phyloP scores from a whole-genome alignment of 2,329 filamentous ascomycete species.

The Amesomyces nigricolor region DNA sequence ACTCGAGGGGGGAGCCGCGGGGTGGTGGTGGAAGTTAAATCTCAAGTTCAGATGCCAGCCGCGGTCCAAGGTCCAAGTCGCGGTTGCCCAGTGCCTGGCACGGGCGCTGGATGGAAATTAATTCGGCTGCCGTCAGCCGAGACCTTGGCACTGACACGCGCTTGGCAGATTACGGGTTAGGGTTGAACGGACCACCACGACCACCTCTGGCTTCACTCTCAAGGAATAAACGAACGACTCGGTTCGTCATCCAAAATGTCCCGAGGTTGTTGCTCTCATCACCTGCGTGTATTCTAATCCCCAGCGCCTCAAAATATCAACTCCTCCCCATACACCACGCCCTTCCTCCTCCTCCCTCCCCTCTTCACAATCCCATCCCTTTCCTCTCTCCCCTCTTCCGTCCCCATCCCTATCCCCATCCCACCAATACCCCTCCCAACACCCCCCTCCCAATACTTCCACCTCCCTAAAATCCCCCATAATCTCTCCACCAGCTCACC shows the following conservation, averaged over 20 bases:
- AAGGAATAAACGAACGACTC: too few relatives aligned
- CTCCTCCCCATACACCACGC: not conserved
- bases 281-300: too few relatives aligned
- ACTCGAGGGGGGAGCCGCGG: too few relatives aligned
- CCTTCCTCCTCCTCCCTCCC: not conserved
- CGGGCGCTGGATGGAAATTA: not conserved
- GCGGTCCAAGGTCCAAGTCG: too few relatives aligned
- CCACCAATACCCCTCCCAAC: not conserved
- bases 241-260: too few relatives aligned
- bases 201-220: not conserved
- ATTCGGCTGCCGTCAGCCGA: slow-evolving; percentile 22
- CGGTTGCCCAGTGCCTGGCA: too few relatives aligned
- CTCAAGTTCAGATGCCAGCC: too few relatives aligned
- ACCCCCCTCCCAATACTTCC: slow-evolving; percentile 24
- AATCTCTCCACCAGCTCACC: slow-evolving; percentile 31
- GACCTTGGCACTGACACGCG: not conserved
- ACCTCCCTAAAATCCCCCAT: slow-evolving; percentile 29
- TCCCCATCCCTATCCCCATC: not conserved
- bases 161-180: not conserved
- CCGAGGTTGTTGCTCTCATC: too few relatives aligned
- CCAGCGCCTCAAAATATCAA: slow-evolving; percentile 7
- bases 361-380: too few relatives aligned
- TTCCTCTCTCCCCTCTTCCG: too few relatives aligned
- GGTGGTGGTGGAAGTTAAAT: too few relatives aligned
- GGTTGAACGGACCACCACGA: not conserved